A percentile compares a stretch with the other conserved stretches of the same genome.
These are phyloP conservation scores for Lumnitzera racemosa DNA, from an alignment of 345 rosid species.

Conservation along the genomic window DNA sequence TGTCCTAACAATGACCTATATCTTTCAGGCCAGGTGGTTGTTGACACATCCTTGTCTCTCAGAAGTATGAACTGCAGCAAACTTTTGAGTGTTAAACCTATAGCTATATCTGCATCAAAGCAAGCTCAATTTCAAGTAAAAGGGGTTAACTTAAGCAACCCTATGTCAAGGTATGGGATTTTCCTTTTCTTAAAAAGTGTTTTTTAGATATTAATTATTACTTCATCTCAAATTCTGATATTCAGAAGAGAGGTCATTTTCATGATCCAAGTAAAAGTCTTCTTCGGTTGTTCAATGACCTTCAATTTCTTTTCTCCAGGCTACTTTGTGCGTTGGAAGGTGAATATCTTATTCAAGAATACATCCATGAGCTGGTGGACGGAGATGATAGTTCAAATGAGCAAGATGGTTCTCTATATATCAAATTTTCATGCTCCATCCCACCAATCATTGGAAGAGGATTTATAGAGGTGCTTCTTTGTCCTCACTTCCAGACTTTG, in stretches of 20 bases:
- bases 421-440: conserved; percentile 61
- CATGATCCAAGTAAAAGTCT: neutral
- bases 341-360: conserved; percentile 64
- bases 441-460: conserved; percentile 71
- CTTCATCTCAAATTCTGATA: no score
- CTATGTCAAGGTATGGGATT: conserved; percentile 54
- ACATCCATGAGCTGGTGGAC: conserved; percentile 35
- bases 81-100: conserved; percentile 66
- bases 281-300: neutral
- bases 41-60: conserved; percentile 60
- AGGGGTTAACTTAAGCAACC: conserved; percentile 67
- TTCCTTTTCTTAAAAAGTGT: conserved; percentile 4
- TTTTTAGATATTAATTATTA: conserved; percentile 3
- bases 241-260: no score
- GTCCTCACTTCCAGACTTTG: neutral
- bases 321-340: conserved; percentile 92
- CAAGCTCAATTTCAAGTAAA: conserved; percentile 59
- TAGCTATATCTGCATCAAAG: conserved; percentile 59
- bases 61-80: conserved; percentile 46
- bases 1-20: conserved; percentile 9
- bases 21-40: conserved; percentile 74
- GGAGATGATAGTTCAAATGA: conserved; percentile 31
- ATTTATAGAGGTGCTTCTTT: conserved; percentile 72
- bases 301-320: conserved; percentile 30
- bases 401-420: conserved; percentile 48